These are phyloP conservation scores for Pseudogymnoascus sp. DNA, from an alignment of 2,329 filamentous ascomycete species.

Conservation along the genomic window DNA sequence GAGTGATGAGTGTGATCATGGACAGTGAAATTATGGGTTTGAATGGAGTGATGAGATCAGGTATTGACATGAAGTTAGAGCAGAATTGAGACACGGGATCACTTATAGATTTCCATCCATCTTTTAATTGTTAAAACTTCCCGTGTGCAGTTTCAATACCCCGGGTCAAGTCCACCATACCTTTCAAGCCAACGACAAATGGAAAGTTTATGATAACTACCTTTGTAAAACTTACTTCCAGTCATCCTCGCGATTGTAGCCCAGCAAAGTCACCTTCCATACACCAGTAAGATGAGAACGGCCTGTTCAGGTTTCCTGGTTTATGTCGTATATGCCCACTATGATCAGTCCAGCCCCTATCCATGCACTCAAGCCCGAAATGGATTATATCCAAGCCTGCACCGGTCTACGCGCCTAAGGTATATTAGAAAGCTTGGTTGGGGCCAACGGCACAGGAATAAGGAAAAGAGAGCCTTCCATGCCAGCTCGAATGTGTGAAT, in stretches of 20 bases:
- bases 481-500: not conserved
- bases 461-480: not conserved
- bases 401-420: not conserved
- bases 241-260: not conserved
- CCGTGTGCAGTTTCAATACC: not conserved
- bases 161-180: not conserved
- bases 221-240: not conserved
- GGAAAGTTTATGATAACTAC: not conserved
- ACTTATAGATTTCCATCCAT: not conserved
- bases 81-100: constrained; percentile 2
- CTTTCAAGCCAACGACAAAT: not conserved
- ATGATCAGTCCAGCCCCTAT: not conserved
- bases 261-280: not conserved
- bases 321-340: not conserved
- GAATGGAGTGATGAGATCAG: constrained; percentile 2
- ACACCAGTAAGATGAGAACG: not conserved
- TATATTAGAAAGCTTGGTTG: not conserved
- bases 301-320: not conserved
- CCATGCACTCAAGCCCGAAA: not conserved
- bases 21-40: constrained; percentile 8
- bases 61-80: constrained; percentile 5
- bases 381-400: not conserved
- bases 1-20: constrained; percentile 9
- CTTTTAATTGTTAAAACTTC: constrained; percentile 1
- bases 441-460: not conserved